Evolutionary conservation across 768 basidiomycete species (phyloP).

Genomic region (Ephemerocybe angulata): DNA sequence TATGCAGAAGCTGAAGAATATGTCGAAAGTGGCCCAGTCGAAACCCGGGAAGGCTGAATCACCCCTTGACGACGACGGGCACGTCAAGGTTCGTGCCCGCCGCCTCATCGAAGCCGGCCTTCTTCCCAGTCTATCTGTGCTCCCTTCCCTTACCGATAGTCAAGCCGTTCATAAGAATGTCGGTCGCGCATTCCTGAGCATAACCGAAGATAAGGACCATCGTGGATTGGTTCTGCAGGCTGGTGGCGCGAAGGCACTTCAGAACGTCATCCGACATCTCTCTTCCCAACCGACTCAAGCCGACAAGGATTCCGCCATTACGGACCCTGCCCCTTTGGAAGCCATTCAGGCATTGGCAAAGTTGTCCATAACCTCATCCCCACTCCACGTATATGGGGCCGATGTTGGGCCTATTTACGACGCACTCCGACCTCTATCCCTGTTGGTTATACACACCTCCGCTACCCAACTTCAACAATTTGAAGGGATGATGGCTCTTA

Average conservation of each 20-base stretch:
- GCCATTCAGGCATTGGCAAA: slow-evolving; percentile 90
- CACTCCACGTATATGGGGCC: slow-evolving; percentile 87
- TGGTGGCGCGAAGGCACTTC: slow-evolving; percentile 71
- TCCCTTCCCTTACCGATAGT: slow-evolving; percentile 60
- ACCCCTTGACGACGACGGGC: slow-evolving; percentile 58
- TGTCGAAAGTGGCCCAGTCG: slow-evolving; percentile 51
- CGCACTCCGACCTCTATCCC: slow-evolving; percentile 75
- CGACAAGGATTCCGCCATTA: slow-evolving; percentile 18
- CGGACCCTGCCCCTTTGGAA: slow-evolving; percentile 38
- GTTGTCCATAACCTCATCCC: slow-evolving; percentile 88
- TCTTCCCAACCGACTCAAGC: slow-evolving; percentile 29
- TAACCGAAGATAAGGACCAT: slow-evolving; percentile 75
- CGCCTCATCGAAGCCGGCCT: slow-evolving; percentile 59
- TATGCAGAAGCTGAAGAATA: slow-evolving; percentile 70
- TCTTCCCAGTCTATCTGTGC: slow-evolving; percentile 56
- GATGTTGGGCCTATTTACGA: slow-evolving; percentile 73
- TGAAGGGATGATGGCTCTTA: slow-evolving; percentile 93
- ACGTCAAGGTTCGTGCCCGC: slow-evolving; percentile 60
- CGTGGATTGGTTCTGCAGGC: slow-evolving; percentile 73
- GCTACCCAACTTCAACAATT: slow-evolving; percentile 81
- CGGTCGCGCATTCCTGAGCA: slow-evolving; percentile 61
- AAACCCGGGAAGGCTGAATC: slow-evolving; percentile 28
- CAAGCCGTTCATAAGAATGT: slow-evolving; percentile 52
- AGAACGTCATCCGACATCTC: slow-evolving; percentile 50
- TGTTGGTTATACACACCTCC: slow-evolving; percentile 64